These are phyloP conservation scores for Penicillium malachiteum DNA, from an alignment of 495 filamentous ascomycete genomes.

Conservation along the genomic window DNA sequence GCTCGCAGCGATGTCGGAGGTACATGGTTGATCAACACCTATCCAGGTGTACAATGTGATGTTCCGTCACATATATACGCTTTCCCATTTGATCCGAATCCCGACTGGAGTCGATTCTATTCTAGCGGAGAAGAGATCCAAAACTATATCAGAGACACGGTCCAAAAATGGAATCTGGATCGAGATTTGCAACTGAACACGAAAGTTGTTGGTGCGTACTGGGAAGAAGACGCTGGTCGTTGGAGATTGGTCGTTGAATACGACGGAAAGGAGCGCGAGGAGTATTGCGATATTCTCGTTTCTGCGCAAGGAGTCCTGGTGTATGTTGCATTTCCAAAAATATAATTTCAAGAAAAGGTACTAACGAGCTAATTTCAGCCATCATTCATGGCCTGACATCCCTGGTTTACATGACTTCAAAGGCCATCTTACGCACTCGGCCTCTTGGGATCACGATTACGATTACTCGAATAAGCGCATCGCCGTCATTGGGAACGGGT, in stretches of 20 bases:
- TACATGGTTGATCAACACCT: constrained; percentile 52
- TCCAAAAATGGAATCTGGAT: constrained; percentile 54
- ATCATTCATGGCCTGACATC: constrained; percentile 50
- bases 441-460: constrained; percentile 43
- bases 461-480: constrained; percentile 49
- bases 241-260: constrained; percentile 29
- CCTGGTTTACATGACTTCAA: constrained; percentile 46
- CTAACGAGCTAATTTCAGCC: constrained; percentile 15
- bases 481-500: constrained; percentile 51
- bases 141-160: constrained; percentile 53
- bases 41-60: constrained; percentile 56
- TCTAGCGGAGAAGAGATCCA: constrained; percentile 57
- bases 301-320: constrained; percentile 27
- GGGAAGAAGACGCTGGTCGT: constrained; percentile 45
- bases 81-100: constrained; percentile 58
- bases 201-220: constrained; percentile 44
- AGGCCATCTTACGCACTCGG: constrained; percentile 51
- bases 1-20: constrained; percentile 46
- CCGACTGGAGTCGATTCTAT: constrained; percentile 57
- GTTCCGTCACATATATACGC: constrained; percentile 55
- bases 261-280: constrained; percentile 21
- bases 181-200: constrained; percentile 43
- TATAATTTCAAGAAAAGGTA: neutral
- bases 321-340: constrained; percentile 7
- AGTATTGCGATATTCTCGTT: constrained; percentile 49